Evolutionary conservation across 2,329 filamentous ascomycete species (phyloP).

Genomic region (Sclerotinia borealis): DNA sequence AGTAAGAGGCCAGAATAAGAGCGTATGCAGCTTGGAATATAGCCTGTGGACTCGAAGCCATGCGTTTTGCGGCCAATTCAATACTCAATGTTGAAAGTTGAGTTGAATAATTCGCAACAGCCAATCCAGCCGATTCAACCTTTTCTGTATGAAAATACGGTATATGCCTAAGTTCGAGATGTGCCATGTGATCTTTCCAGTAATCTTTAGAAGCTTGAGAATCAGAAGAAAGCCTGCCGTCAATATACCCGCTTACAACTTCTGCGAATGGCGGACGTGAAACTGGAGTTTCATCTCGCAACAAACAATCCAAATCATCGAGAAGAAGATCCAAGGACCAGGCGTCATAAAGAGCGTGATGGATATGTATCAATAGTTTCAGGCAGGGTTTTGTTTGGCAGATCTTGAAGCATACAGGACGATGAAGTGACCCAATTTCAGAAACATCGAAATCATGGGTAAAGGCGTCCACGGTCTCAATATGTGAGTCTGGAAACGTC

Average conservation of each 20-base stretch:
- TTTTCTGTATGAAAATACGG: slow-evolving; percentile 50
- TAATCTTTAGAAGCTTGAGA: slow-evolving; percentile 49
- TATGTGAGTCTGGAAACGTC: slow-evolving; percentile 35
- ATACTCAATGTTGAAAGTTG: slow-evolving; percentile 31
- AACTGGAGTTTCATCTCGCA: slow-evolving; percentile 13
- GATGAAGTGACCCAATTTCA: slow-evolving; percentile 34
- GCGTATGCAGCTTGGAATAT: slow-evolving; percentile 69
- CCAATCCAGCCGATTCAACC: slow-evolving; percentile 27
- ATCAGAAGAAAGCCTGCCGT: slow-evolving; percentile 23
- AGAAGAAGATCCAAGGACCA: slow-evolving; percentile 79
- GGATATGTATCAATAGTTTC: slow-evolving; percentile 46
- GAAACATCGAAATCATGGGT: slow-evolving; percentile 37
- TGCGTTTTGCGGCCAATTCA: slow-evolving; percentile 21
- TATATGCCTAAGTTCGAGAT: slow-evolving; percentile 47
- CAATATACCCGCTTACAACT: slow-evolving; percentile 47
- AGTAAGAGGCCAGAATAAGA: slow-evolving; percentile 59
- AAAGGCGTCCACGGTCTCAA: slow-evolving; percentile 36
- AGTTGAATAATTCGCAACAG: slow-evolving; percentile 25
- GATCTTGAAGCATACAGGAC: slow-evolving; percentile 60
- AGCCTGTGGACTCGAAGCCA: slow-evolving; percentile 52
- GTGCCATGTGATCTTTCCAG: slow-evolving; percentile 62
- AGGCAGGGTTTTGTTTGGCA: slow-evolving; percentile 20
- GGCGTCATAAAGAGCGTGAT: slow-evolving; percentile 87
- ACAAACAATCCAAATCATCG: slow-evolving; percentile 53
- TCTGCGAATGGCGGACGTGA: slow-evolving; percentile 53